Evolutionary conservation across 2,329 filamentous ascomycete species (phyloP).

Genomic region (Claviceps sp.): DNA sequence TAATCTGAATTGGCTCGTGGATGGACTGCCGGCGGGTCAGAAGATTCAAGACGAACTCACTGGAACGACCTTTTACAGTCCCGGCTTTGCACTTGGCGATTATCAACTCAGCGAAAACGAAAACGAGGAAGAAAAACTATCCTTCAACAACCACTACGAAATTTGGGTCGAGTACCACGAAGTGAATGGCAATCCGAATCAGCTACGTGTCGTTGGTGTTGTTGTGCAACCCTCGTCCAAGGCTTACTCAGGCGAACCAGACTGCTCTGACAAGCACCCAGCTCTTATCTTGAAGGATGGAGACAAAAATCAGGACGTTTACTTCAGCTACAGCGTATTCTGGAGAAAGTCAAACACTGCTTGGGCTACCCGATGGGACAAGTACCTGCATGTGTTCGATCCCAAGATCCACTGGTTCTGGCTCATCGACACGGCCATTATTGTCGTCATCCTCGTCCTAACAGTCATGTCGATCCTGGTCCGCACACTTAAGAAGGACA

Average conservation of each 20-base stretch:
- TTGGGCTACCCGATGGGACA: constrained; percentile 98
- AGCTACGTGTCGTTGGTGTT: constrained; percentile 84
- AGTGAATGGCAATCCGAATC: constrained; percentile 48
- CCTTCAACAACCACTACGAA: constrained; percentile 90
- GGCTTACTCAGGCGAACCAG: constrained; percentile 40
- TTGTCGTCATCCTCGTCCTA: constrained; percentile 80
- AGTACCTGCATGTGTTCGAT: constrained; percentile 93
- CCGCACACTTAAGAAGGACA: constrained; percentile 83
- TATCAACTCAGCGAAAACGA: constrained; percentile 44
- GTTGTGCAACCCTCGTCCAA: constrained; percentile 71
- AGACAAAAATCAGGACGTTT: constrained; percentile 43
- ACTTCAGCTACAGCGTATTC: constrained; percentile 85
- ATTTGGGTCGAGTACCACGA: constrained; percentile 88
- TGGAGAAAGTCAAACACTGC: constrained; percentile 76
- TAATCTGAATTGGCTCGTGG: constrained; percentile 90
- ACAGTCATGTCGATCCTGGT: constrained; percentile 90
- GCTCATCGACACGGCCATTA: constrained; percentile 87
- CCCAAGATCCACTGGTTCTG: constrained; percentile 99
- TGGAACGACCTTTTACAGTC: constrained; percentile 71
- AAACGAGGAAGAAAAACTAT: constrained; percentile 41
- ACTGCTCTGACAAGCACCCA: constrained; percentile 47
- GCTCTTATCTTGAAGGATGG: constrained; percentile 51
- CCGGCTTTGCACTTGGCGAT: constrained; percentile 49
- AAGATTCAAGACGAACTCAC: constrained; percentile 64
- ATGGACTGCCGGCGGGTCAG: constrained; percentile 85